These are phyloP conservation scores for Fennellomyces sp. DNA, from an alignment of 371 early-diverging fungal genomes.

Conservation along the genomic window DNA sequence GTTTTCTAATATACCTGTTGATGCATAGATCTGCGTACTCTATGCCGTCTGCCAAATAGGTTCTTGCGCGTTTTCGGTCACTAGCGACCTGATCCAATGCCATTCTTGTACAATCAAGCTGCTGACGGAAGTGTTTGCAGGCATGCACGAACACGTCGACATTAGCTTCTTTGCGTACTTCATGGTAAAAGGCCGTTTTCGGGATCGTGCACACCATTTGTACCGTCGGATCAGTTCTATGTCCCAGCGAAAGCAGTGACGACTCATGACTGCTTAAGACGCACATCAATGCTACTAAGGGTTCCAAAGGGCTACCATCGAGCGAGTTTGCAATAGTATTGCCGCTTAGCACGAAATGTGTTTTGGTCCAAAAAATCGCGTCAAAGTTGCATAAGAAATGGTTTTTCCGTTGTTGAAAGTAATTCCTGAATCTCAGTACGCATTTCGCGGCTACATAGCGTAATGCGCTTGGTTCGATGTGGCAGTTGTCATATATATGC, in stretches of 20 bases:
- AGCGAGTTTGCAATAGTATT: neutral
- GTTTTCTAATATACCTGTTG: neutral
- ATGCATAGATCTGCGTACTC: neutral
- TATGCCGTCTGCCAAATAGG: neutral
- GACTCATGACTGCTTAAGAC: neutral
- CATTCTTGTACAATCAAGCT: neutral
- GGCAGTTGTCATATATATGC: no score
- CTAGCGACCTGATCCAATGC: neutral
- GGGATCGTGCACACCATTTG: neutral
- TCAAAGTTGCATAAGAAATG: no score
- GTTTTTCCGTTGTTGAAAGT: no score
- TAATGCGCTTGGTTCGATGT: no score
- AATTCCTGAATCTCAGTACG: no score
- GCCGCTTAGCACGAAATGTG: neutral
- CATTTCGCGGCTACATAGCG: no score
- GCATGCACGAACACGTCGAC: conserved; percentile 6
- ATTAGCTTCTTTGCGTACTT: neutral
- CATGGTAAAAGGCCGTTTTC: neutral
- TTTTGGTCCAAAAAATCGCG: conserved; percentile 1
- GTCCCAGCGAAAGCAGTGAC: neutral
- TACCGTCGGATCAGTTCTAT: conserved; percentile 7
- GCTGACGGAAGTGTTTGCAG: conserved; percentile 3
- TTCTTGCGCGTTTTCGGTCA: neutral
- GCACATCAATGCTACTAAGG: conserved; percentile 4
- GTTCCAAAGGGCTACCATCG: neutral